These are phyloP conservation scores for Elaeis oleifera DNA, from an alignment of 202 grass and related monocot species.

Conservation along the genomic window DNA sequence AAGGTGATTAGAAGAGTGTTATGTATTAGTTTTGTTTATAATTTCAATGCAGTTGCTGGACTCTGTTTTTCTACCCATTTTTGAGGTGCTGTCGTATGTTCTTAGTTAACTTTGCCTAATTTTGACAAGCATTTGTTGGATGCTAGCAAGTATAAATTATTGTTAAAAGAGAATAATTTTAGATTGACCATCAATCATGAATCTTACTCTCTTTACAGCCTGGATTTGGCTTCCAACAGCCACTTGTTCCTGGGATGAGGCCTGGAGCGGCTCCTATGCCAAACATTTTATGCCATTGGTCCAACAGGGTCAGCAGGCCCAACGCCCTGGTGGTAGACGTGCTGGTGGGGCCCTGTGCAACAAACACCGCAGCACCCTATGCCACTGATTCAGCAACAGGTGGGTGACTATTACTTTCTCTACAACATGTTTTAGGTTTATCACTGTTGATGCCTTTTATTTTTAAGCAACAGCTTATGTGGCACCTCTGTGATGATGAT, in stretches of 20 bases:
- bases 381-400: conserved; percentile 53
- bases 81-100: too few species aligned
- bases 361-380: conserved; percentile 46
- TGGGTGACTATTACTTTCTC: not conserved
- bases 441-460: not conserved
- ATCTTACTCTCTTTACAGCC: conserved; percentile 20
- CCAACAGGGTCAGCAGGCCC: conserved; percentile 15
- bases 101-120: too few species aligned
- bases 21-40: too few species aligned
- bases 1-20: too few species aligned
- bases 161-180: too few species aligned
- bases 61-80: too few species aligned
- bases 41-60: too few species aligned
- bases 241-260: conserved; percentile 69
- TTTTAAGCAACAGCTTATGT: too few species aligned
- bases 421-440: not conserved
- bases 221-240: conserved; percentile 84
- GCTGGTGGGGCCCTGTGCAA: conserved; percentile 24
- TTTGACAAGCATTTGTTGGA: too few species aligned
- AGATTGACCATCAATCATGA: too few species aligned
- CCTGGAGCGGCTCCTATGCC: conserved; percentile 22
- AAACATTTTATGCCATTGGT: conserved; percentile 7
- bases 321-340: conserved; percentile 22
- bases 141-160: too few species aligned
- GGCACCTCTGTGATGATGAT: not conserved